Percentiles rank a stretch among this genome's conserved stretches.
Conservation (phyloP, 2,329 filamentous ascomycete species). For the Colletotrichum acutatum region DNA sequence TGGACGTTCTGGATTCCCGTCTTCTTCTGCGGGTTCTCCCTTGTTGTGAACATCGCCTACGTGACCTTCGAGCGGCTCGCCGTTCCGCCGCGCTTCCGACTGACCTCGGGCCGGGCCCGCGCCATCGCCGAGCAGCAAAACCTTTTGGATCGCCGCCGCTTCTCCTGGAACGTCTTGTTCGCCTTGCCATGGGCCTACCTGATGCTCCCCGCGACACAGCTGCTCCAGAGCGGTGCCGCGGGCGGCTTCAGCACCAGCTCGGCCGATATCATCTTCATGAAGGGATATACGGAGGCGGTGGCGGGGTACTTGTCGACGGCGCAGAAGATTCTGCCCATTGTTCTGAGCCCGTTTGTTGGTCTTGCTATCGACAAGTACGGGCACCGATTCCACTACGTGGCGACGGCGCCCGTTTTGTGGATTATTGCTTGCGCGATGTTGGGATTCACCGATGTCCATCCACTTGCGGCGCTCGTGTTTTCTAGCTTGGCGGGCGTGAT, state of each 20-base stretch:
- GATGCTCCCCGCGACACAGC: conserved; percentile 39
- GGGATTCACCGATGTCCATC: conserved; percentile 39
- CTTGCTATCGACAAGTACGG: conserved; percentile 39
- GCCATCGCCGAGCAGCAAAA: conserved; percentile 26
- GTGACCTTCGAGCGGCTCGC: conserved; percentile 37
- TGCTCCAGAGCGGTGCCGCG: conserved; percentile 39
- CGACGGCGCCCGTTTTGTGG: conserved; percentile 37
- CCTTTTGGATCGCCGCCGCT: conserved; percentile 29
- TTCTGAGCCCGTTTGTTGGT: conserved; percentile 36
- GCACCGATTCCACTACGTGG: conserved; percentile 40
- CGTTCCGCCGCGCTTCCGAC: conserved; percentile 25
- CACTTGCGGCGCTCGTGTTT: conserved; percentile 37
- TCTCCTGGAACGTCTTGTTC: conserved; percentile 37
- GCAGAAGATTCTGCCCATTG: conserved; percentile 37
- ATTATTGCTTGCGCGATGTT: conserved; percentile 38
- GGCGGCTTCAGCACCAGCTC: conserved; percentile 37
- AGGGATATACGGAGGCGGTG: conserved; percentile 38
- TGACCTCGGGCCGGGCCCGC: conserved; percentile 33
- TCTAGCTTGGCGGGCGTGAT: conserved; percentile 37
- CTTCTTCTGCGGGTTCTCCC: conserved; percentile 37
- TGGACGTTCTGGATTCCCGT: conserved; percentile 41
- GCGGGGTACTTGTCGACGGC: conserved; percentile 39
- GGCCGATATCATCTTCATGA: conserved; percentile 41
- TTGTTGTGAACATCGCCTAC: conserved; percentile 38
- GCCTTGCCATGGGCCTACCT: conserved; percentile 38